Conservation (phyloP, 768 basidiomycete genomes). For the Lentinula aciculospora region DNA sequence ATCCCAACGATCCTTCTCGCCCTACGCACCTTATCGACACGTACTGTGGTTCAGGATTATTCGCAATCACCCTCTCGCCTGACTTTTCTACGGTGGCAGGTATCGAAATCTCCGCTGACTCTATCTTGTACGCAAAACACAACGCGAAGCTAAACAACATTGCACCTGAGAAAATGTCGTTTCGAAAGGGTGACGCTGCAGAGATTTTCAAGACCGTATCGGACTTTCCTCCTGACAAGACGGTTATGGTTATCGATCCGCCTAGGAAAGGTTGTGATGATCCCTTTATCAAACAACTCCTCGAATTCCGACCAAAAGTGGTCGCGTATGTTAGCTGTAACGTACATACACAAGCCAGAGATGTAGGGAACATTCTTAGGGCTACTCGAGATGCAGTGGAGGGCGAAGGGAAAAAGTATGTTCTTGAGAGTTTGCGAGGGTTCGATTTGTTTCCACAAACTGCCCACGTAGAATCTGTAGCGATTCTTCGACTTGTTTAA, state of each 20-base stretch:
- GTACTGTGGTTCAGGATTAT: conserved; percentile 88
- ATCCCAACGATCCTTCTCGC: conserved; percentile 11
- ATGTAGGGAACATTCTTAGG: conserved; percentile 70
- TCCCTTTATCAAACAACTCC: conserved; percentile 68
- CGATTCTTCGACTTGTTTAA: conserved; percentile 49
- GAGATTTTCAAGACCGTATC: conserved; percentile 71
- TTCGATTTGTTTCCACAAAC: conserved; percentile 98
- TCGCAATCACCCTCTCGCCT: conserved; percentile 77
- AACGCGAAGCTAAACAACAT: conserved; percentile 66
- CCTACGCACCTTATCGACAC: conserved; percentile 92
- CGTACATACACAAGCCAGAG: conserved; percentile 89
- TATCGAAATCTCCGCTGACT: conserved; percentile 76
- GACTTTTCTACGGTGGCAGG: conserved; percentile 76
- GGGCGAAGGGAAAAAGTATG: conserved; percentile 47
- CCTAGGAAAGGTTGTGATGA: conserved; percentile 94
- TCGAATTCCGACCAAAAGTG: conserved; percentile 58
- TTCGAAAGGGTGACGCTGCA: conserved; percentile 79
- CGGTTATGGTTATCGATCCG: conserved; percentile 81
- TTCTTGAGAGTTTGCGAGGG: conserved; percentile 77
- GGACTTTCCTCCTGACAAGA: conserved; percentile 57
- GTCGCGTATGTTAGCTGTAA: conserved; percentile 94
- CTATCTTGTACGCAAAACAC: conserved; percentile 60
- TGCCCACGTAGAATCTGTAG: conserved; percentile 85
- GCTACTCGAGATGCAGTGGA: conserved; percentile 30
- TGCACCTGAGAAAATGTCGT: conserved; percentile 50